Percentiles rank a stretch among this genome's conserved stretches.
These are phyloP conservation scores for Dactylellina drechsleri DNA, from an alignment of 2,329 filamentous ascomycete genomes.

Conservation along the genomic window DNA sequence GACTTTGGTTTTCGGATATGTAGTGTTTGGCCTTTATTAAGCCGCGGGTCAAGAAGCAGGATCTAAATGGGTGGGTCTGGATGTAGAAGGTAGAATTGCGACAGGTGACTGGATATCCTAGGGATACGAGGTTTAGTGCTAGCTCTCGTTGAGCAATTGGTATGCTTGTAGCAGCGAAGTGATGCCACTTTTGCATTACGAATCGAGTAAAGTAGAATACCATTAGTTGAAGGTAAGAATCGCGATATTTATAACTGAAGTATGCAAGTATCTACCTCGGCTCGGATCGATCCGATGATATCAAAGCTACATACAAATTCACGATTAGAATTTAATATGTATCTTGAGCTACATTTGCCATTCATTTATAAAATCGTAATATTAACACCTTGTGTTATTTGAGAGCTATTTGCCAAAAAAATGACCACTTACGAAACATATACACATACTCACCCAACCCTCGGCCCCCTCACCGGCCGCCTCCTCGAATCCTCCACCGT, in stretches of 20 bases:
- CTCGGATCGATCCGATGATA: too few relatives aligned
- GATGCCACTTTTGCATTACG: too few relatives aligned
- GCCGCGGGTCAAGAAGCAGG: neutral
- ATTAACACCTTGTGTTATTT: neutral
- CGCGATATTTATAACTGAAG: too few relatives aligned
- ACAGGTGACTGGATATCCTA: neutral
- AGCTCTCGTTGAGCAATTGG: too few relatives aligned
- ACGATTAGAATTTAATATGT: too few relatives aligned
- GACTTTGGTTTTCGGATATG: neutral
- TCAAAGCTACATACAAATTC: too few relatives aligned
- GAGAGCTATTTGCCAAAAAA: neutral
- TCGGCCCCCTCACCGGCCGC: constrained; percentile 43
- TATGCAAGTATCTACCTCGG: neutral
- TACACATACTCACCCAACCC: constrained; percentile 27
- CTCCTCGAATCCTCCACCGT: constrained; percentile 37
- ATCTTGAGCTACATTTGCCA: too few relatives aligned
- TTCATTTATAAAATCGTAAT: too few relatives aligned
- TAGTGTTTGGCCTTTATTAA: neutral
- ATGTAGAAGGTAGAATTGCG: constrained; percentile 19
- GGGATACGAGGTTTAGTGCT: too few relatives aligned
- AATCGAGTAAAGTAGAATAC: too few relatives aligned
- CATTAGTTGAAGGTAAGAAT: too few relatives aligned
- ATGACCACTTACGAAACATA: constrained; percentile 26
- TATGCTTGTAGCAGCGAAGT: too few relatives aligned
- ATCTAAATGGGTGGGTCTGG: neutral